Evolutionary conservation across 108 stramenopile species (phyloP), one percentile per base, ranked within the genome.

Genomic region (Mayamaea pseudoterrestris): DNA sequence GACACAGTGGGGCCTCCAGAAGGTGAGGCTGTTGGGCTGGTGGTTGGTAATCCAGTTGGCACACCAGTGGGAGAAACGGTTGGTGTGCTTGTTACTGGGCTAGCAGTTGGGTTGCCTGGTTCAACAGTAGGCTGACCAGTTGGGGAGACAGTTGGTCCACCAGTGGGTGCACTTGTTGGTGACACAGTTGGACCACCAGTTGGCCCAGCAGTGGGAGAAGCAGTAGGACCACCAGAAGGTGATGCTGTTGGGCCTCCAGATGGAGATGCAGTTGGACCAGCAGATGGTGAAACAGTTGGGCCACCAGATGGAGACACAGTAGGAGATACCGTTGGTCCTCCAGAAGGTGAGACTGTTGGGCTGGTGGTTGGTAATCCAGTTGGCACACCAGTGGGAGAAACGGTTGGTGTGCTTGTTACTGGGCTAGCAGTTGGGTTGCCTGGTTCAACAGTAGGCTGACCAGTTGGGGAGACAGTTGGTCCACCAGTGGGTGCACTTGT

Each of bases 311-410:
- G 37, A 16, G 2, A 20, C 14, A 16, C 20, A 7, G 36, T 52
- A 2, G 37, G 36, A 40, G 17, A 16, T 2, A 22, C 16, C 14
- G 26, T 39, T 5, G 37, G 50, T 9, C 14, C 20, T 5, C 12
- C 2, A 18, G 36, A 39, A 3, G 50, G 50, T 2, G 11, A 24
- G 2, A 16, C 37, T 14, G 25, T 52, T 52, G 36, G 50, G 35
- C 6, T 6, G 12, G 20, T 23, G 13, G 26, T 52, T 11, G 37
- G 37, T n/a, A 22, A 14, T 16, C 23, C 50, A 21, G 36, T 52
- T 3, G 47, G 50, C 31, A 11, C 5, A 23, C 21, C 37, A 22
- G 18, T 47, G 26, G 47, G 47, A 30, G 16, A 31, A 1, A 16
- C 47, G 18, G 30, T 47, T 4, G 47, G 47, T 17, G 28, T 17